Base-by-base conservation (phyloP, 2,329 filamentous ascomycete species). In the Trichoderma atroviride region DNA sequence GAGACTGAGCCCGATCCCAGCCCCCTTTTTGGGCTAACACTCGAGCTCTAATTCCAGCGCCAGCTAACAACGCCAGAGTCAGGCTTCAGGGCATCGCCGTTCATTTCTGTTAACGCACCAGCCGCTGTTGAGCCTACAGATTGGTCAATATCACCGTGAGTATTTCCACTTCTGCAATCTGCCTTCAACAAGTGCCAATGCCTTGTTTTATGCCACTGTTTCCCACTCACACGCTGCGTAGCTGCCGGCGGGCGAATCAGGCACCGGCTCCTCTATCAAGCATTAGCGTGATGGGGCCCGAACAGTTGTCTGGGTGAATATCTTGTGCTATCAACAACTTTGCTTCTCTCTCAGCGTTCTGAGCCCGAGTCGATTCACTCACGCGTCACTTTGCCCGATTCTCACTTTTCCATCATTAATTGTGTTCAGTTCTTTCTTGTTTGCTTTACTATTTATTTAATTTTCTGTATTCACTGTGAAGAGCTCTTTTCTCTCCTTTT, bases 41-140 rank as follows among this genome's bases (percentile, higher is more conserved):
- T 50, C 22, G 31, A 59, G 31, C 29, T 73, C 70, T 62, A 60
- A 40, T 40, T 71, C 67, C 73, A 60, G 57, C 56, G 29, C 69
- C 73, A 60, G 57, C 56, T 43, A 43, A 29, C 63, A 50, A 29
- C 31, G 37, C 24, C 50, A 10, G 29, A 43, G 35, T 40, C 10
- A 27, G 57, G 37, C 63, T 68, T 31, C 29, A 57, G 50, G 16
- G 47, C 47, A 50, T 50, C 10, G 7, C 27, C 64, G 68, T 70
- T 62, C 66, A 70, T 59, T 68, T 55, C 56, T 68, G 64, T 68
- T 70, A 70, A 40, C 50, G 43, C 33, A 13, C 7, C 27, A 5
- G 37, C 11, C 10, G 37, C 16, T 50, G 4, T n/a, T 16, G 3
- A 19, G 24, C 50, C 9, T 13, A 5, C 9, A 50, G 52, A 14